Percentiles rank a stretch among this genome's conserved stretches.
phyloP scores from a whole-genome alignment of 306 rosid genomes.

The Dicorynia guianensis region DNA sequence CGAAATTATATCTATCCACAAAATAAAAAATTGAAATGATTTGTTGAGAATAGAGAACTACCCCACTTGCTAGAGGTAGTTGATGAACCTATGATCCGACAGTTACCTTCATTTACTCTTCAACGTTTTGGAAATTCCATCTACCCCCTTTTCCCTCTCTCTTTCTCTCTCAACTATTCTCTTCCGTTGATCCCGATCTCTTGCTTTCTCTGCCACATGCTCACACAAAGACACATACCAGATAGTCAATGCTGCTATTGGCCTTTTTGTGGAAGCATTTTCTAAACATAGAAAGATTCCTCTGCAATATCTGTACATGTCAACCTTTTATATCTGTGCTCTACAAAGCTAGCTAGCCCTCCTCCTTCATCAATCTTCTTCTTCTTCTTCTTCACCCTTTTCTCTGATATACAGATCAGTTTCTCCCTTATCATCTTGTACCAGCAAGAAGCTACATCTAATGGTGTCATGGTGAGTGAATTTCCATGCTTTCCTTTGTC shows the following conservation, averaged over 20 bases:
- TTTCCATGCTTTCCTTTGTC: slow-evolving; percentile 54
- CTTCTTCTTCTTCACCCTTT: background rate
- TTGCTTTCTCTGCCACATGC: background rate
- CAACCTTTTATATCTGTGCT: background rate
- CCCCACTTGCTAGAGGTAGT: background rate
- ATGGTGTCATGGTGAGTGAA: slow-evolving; percentile 34
- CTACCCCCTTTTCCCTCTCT: slow-evolving; percentile 18
- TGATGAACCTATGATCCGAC: background rate
- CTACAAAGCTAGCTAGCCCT: background rate
- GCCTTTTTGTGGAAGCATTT: background rate
- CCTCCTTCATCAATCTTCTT: background rate
- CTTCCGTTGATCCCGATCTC: background rate
- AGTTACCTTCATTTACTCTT: slow-evolving; percentile 40
- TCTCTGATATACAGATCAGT: background rate
- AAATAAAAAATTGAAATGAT: background rate
- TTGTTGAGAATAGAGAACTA: background rate
- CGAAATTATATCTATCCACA: too few species aligned
- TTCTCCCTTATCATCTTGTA: background rate
- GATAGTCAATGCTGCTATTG: slow-evolving; percentile 43
- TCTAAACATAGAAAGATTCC: too few species aligned
- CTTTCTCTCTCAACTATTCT: background rate
- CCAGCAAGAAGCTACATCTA: background rate
- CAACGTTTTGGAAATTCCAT: slow-evolving; percentile 33
- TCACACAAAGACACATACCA: slow-evolving; percentile 30
- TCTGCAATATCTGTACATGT: background rate